A percentile compares a stretch with the other conserved stretches of the same genome.
phyloP scores from a whole-genome alignment of 129 eudicot species.

The Tanacetum coccineum region DNA sequence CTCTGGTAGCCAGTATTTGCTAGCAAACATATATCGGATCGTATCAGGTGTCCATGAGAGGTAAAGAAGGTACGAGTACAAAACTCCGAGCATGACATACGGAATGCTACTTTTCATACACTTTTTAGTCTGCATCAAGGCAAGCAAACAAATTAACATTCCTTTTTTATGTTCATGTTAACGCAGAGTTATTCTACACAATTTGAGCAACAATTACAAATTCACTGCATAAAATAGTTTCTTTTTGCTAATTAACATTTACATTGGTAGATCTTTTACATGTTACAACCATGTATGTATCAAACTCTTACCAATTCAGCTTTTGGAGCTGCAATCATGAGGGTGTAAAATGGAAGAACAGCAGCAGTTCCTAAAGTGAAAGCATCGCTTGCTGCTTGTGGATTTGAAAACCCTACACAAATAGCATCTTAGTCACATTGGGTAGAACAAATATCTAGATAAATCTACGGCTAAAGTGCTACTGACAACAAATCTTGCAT shows the following conservation, averaged over 20 bases:
- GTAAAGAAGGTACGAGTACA: slow-evolving; percentile 73
- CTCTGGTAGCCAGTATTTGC: slow-evolving; percentile 94
- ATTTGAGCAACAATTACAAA: neutral
- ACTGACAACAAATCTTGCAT: neutral
- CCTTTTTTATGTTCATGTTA: neutral
- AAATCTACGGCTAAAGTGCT: neutral
- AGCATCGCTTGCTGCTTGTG: slow-evolving; percentile 65
- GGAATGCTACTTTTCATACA: slow-evolving; percentile 69
- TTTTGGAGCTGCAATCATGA: slow-evolving; percentile 91
- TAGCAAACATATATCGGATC: slow-evolving; percentile 68
- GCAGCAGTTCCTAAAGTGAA: slow-evolving; percentile 88
- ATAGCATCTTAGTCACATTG: neutral
- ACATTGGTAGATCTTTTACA: neutral
- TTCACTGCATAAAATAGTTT: neutral
- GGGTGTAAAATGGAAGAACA: slow-evolving; percentile 91
- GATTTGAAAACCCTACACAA: slow-evolving; percentile 45
- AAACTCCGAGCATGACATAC: slow-evolving; percentile 61
- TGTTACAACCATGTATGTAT: neutral
- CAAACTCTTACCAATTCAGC: slow-evolving; percentile 58
- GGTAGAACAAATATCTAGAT: neutral
- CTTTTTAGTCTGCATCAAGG: slow-evolving; percentile 73
- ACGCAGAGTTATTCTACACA: neutral
- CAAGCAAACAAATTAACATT: neutral
- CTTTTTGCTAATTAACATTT: neutral
- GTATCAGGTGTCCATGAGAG: slow-evolving; percentile 99